Base-by-base conservation (phyloP, 1,284 basidiomycete genomes). In the Cutaneotrichosporon curvatum region DNA sequence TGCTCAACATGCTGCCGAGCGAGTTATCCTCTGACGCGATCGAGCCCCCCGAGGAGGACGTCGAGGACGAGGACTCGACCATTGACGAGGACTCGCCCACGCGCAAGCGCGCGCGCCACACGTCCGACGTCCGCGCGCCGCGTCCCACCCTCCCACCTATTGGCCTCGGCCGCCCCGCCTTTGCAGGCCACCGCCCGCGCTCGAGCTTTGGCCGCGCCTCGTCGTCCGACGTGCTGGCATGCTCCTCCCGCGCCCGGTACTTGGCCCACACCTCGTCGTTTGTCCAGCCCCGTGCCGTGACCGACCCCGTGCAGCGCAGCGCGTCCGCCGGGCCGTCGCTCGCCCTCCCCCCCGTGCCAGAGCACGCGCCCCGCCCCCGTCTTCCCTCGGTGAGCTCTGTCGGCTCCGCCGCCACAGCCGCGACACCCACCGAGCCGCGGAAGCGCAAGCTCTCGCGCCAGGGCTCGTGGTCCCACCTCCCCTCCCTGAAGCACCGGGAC, bases 391-490 rank as follows among this genome's bases (percentile, higher is more conserved):
- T 28, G 25, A 28, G 25, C 25, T 7, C 36, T 20, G n/a, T 14
- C 6, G 35, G 9, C 34, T 28, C 33, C 20, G 40, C 19, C 25
- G 43, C n/a, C n/a, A n/a, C n/a, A n/a, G n/a, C n/a, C n/a, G n/a
- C n/a, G n/a, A n/a, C n/a, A n/a, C n/a, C n/a, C n/a, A n/a, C 39
- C 19, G 18, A 38, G 9, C 32, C 41, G 9, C 37, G 32, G 32
- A 50, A 50, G 52, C 52, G 52, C 52, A 54, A 54, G 52, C 38
- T 55, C 5, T 42, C 41, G 14, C 53, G 53, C 35, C 50, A 51
- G 39, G 53, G 53, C 21, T 55, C 53, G 22, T 55, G 53, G 53
- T 50, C 50, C 10, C 44, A 51, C 39, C 44, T 50, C 9, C 53
- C 50, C 4, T 34, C 45, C 15, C 39, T 55, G 31, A 52, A 50